Conservation (phyloP, 2,329 filamentous ascomycete species). For the Tolypocladium sp. region DNA sequence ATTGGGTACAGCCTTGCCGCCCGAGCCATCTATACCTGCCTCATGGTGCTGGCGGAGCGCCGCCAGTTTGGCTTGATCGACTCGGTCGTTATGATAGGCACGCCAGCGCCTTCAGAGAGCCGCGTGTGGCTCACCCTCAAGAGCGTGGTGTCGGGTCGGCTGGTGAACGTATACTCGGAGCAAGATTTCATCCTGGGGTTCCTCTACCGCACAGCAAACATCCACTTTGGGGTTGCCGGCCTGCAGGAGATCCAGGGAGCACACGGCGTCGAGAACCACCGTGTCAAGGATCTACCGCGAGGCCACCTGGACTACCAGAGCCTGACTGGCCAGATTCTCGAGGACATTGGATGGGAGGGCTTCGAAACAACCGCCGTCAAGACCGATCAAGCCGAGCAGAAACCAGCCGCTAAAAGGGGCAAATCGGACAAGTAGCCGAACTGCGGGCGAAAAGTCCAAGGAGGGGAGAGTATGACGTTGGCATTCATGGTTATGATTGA, state of each 20-base stretch:
- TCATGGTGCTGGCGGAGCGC: constrained; percentile 70
- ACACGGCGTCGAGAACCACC: constrained; percentile 56
- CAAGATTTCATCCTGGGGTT: constrained; percentile 86
- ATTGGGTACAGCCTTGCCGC: constrained; percentile 78
- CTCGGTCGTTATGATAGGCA: constrained; percentile 75
- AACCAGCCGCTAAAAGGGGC: background rate
- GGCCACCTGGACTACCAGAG: constrained; percentile 65
- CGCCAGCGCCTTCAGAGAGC: constrained; percentile 64
- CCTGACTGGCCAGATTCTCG: constrained; percentile 57
- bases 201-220: constrained; percentile 72
- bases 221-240: constrained; percentile 78
- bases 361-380: constrained; percentile 31
- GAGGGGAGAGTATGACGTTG: background rate
- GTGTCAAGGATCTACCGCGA: constrained; percentile 55
- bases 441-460: background rate
- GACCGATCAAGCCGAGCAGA: constrained; percentile 6
- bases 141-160: constrained; percentile 68
- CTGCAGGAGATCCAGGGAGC: constrained; percentile 65
- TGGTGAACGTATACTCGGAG: constrained; percentile 86
- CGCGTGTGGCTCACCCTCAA: constrained; percentile 70
- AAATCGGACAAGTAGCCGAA: background rate
- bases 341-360: constrained; percentile 61
- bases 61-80: constrained; percentile 81
- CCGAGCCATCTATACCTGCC: constrained; percentile 73
- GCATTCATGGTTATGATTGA: background rate